phyloP scores from a whole-genome alignment of 2,329 filamentous ascomycete genomes.

The Aspergillus eucalypticola region DNA sequence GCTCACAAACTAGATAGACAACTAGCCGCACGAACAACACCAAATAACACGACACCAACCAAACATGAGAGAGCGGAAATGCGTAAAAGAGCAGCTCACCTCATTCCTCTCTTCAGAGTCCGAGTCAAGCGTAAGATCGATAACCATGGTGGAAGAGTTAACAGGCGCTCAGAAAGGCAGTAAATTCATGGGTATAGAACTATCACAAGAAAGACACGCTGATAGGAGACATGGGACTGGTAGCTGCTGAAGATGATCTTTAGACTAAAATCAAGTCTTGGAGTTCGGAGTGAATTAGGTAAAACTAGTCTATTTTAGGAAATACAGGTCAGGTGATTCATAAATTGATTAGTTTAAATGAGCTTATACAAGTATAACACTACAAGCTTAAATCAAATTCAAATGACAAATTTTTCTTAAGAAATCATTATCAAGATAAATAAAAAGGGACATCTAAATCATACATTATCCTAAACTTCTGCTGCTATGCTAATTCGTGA shows the following conservation, averaged over 20 bases:
- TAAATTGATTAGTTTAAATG: background rate
- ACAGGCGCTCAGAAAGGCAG: background rate
- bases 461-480: background rate
- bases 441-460: background rate
- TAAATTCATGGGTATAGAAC: background rate
- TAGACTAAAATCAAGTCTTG: background rate
- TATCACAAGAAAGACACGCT: background rate
- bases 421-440: no score
- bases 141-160: constrained; percentile 20
- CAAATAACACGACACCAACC: background rate
- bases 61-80: no score
- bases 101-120: constrained; percentile 20
- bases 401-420: background rate
- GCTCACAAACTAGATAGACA: constrained; percentile 1
- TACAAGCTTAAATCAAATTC: background rate
- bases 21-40: background rate
- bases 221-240: background rate
- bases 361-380: no score
- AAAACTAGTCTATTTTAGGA: background rate
- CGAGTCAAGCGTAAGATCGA: constrained; percentile 30
- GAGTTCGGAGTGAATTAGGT: background rate
- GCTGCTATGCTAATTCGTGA: background rate
- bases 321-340: background rate
- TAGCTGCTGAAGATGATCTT: background rate
- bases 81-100: constrained; percentile 10